Evolutionary conservation across 106 monocot species (phyloP), one percentile per base, ranked within the genome.

Genomic region (Gastrodia elata): DNA sequence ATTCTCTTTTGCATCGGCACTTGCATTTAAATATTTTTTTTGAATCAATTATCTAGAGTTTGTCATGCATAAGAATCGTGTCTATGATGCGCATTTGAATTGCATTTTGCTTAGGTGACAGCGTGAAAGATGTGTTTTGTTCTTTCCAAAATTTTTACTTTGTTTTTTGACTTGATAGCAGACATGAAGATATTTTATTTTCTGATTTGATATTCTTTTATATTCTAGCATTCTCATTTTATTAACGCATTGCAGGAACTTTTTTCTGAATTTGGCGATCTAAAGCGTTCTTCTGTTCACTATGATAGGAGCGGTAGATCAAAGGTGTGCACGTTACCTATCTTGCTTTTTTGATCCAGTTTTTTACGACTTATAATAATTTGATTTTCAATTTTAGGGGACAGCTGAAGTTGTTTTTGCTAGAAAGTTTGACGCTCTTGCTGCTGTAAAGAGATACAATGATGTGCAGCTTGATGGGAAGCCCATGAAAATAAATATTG

Each of bases 371-470:
- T n/a, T n/a, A 52, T 36, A 9, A 8, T 13, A 8, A 34, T 14
- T 24, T 20, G 14, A 15, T 48, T 56, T 61, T 24, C 25, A 38
- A 46, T 76, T 69, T 41, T 56, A 97, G 92, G 92, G 93, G 65
- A 95, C 94, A 3, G 94, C 94, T 38, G 94, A 95, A 83, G 85
- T 95, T 73, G 89, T 95, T 24, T 95, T 95, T 77, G 71, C 91
- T 55, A 84, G 89, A 56, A 65, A 81, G 44, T 70, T 36, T 39
- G 89, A 95, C 83, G 94, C 91, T 74, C 5, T 89, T 70, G 87
- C 91, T 38, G 94, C 94, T 73, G 87, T 95, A 24, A 91, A 95
- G 85, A 86, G 89, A 82, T 95, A 95, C 77, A 83, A 95, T 76
- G 81, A 87, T 77, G 94, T 95, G 59, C 87, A 85, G 70, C 87